A percentile compares a stretch with the other conserved stretches of the same genome.
Conservation (phyloP, 176 grass and related monocot genomes). For the Carex kokanica region DNA sequence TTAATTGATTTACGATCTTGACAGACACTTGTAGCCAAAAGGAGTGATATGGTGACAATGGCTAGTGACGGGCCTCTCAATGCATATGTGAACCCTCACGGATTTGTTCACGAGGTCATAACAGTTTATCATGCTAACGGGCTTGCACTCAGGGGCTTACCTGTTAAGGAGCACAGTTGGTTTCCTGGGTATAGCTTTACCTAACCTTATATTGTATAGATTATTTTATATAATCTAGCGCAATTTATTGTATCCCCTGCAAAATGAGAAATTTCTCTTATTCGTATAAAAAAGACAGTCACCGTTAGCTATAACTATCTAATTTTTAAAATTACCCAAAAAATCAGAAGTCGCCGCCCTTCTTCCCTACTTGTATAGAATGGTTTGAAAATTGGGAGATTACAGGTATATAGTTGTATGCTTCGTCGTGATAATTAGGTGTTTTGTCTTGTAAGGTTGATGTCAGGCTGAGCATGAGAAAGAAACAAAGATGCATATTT, state of each 20-base stretch:
- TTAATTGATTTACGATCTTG: slow-evolving; percentile 22
- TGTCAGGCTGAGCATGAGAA: neutral
- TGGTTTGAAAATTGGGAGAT: neutral
- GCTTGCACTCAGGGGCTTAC: slow-evolving; percentile 39
- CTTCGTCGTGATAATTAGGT: neutral
- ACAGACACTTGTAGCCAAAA: slow-evolving; percentile 56
- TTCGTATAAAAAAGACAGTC: neutral
- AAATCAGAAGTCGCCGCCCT: neutral
- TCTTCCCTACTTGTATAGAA: neutral
- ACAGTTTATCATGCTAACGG: slow-evolving; percentile 53
- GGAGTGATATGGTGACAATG: slow-evolving; percentile 67
- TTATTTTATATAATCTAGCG: neutral
- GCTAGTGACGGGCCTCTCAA: slow-evolving; percentile 55
- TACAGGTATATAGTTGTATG: neutral
- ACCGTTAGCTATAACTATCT: neutral
- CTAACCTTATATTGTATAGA: neutral
- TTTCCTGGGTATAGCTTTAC: slow-evolving; percentile 66
- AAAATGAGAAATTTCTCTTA: slow-evolving; percentile 8
- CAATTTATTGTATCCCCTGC: neutral
- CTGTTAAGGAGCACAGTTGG: slow-evolving; percentile 70
- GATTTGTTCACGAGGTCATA: slow-evolving; percentile 55
- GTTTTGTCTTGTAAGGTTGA: no score
- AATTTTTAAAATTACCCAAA: neutral
- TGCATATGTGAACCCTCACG: slow-evolving; percentile 43
- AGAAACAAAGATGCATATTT: neutral